Conservation (phyloP, 495 filamentous ascomycete species). For the Annulohypoxylon nitens region DNA sequence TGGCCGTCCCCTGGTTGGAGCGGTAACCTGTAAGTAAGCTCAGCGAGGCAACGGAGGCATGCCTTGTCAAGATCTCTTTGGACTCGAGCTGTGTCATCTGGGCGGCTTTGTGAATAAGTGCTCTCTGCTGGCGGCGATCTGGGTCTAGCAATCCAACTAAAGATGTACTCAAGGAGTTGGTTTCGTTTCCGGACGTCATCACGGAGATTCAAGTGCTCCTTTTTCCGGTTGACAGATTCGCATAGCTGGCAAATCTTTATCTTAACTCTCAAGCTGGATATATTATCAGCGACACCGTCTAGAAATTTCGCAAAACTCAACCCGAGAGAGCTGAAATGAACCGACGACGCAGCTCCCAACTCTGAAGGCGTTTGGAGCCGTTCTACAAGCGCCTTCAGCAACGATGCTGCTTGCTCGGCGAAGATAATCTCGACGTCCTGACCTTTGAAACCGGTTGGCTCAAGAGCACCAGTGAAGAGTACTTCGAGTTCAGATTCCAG, state of each 20-base stretch:
- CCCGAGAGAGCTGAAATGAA: slow-evolving; percentile 70
- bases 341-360: slow-evolving; percentile 66
- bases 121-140: slow-evolving; percentile 55
- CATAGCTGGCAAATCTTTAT: slow-evolving; percentile 75
- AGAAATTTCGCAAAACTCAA: slow-evolving; percentile 73
- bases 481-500: slow-evolving; percentile 72
- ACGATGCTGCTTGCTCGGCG: slow-evolving; percentile 72
- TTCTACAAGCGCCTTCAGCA: slow-evolving; percentile 72
- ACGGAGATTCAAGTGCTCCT: slow-evolving; percentile 73
- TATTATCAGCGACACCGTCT: slow-evolving; percentile 64
- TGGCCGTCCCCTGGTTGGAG: slow-evolving; percentile 73
- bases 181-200: slow-evolving; percentile 75
- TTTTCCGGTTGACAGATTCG: slow-evolving; percentile 72
- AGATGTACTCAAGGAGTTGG: slow-evolving; percentile 72
- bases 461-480: slow-evolving; percentile 66
- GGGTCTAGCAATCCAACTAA: slow-evolving; percentile 72
- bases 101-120: slow-evolving; percentile 47
- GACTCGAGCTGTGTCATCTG: slow-evolving; percentile 66
- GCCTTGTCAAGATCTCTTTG: slow-evolving; percentile 73
- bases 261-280: slow-evolving; percentile 69
- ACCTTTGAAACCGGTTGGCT: slow-evolving; percentile 60
- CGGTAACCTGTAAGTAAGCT: slow-evolving; percentile 72
- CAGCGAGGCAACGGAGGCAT: slow-evolving; percentile 70
- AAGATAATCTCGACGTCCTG: slow-evolving; percentile 72
- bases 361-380: slow-evolving; percentile 70